Evolutionary conservation across 768 basidiomycete genomes (phyloP), one percentile per base, ranked within the genome.

Genomic region (Pleurotus pulmonarius): DNA sequence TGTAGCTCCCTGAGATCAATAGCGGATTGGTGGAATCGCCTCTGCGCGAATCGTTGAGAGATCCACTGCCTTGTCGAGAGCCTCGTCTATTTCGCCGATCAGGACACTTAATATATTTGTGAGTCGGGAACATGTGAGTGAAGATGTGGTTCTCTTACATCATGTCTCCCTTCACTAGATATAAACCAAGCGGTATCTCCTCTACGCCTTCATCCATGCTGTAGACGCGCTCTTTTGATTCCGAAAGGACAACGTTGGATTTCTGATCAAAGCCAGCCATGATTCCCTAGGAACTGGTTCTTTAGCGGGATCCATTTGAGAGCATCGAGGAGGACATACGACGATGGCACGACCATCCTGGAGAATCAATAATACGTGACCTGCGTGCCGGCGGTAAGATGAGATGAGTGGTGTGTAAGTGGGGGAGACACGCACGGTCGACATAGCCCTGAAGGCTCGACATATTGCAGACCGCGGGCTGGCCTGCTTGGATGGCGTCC

Each of bases 151-250:
- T 34, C 29, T 84, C 93, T 70, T 65, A 98, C 97, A 96, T 94
- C 81, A 94, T 94, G 69, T 99, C 97, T 2, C 97, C 97, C 65
- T 98, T 94, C 67, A 99, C 94, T 65, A 99, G 86, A 72, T 99
- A 98, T 45, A 98, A 78, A 0, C 97, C 97, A 22, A 98, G 78
- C 0, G 93, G 90, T 8, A 94, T 86, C 77, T 98, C 94, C 72
- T 98, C 92, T 24, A 97, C 94, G 40, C 90, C 90, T 64, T 92
- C 91, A 13, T 99, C 97, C 53, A 83, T 72, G 66, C 88, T 91
- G 70, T 91, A 98, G 34, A 98, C 86, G 63, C 96, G 86, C 69
- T 99, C 97, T 67, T 89, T 92, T 56, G 88, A 90, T 67, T 95
- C 92, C 12, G 95, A 88, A 56, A 99, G 84, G 61, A 99, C 94